These are phyloP conservation scores for Fusarium proliferatum DNA, from an alignment of 2,329 filamentous ascomycete species.

Conservation along the genomic window DNA sequence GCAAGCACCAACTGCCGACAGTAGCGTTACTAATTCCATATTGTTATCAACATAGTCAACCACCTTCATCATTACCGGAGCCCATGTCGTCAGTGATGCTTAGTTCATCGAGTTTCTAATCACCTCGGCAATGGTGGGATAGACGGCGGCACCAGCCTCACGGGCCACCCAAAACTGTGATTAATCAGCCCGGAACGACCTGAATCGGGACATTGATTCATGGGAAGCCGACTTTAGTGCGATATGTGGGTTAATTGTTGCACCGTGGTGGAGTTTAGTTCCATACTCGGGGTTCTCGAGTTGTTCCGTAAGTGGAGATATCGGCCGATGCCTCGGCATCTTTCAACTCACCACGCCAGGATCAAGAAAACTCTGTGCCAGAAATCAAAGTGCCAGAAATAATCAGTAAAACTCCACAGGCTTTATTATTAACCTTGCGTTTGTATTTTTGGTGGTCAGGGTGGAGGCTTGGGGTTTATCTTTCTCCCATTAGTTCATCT, in stretches of 20 bases:
- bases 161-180: not conserved
- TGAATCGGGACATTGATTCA: not conserved
- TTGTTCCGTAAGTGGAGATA: not conserved
- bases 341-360: too few relatives aligned
- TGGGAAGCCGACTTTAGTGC: not conserved
- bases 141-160: rapidly evolving
- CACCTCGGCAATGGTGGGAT: not conserved
- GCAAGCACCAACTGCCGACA: rapidly evolving
- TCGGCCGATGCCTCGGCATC: not conserved
- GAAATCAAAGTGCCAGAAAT: not conserved
- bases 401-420: rapidly evolving
- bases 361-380: rapidly evolving
- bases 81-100: not conserved
- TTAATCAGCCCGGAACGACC: not conserved
- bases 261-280: not conserved
- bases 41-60: rapidly evolving
- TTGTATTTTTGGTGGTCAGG: not conserved
- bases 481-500: not conserved
- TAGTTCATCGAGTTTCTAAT: rapidly evolving
- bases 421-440: rapidly evolving
- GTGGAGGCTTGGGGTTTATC: not conserved
- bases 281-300: not conserved
- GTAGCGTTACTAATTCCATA: rapidly evolving
- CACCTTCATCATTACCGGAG: rapidly evolving
- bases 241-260: not conserved